Base-by-base conservation (phyloP, 257 asterid genomes). In the Fraxinus cuspidata region DNA sequence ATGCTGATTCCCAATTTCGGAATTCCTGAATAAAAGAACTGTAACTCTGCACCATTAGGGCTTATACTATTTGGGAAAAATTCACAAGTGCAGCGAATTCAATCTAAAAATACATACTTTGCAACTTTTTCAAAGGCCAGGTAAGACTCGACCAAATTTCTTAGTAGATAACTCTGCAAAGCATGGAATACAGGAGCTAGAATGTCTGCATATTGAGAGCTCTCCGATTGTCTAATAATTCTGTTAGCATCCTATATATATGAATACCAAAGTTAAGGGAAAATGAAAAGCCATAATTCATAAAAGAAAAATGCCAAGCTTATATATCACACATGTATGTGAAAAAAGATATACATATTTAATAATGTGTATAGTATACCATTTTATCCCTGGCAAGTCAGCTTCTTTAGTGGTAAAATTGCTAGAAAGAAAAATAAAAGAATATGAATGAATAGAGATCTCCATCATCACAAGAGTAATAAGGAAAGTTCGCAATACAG, bases 1-100 rank as follows among this genome's bases (percentile, higher is more conserved):
- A 95, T 9, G 97, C 91, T 4, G 97, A 90, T 79, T 95, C 99
- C 97, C 98, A 95, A 82, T 91, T 95, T 53, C 99, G 98, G 81
- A 93, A 93, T 83, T 93, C 99, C 96, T 93, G 99, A 80, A 92
- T 84, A 74, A 95, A 93, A 83, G 97, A 91, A 93, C 99, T 95
- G 86, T 44, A 89, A 75, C 70, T 84, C 81, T 86, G 82, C 84
- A 86, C 77, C 78, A 81, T 88, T 86, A 90, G 83, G 86, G 80
- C 44, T 60, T 75, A 75, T 76, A 72, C 72, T 32, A 76, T 38
- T 73, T 31, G 31, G 49, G 77, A 13, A 77, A 73, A 77, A 34
- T 29, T 82, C 19, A 29, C 65, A n/a, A n/a, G 72, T 42, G 35
- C 25, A 66, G 31, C 16, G 35, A 74, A 27, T 63, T 77, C 51